Evolutionary conservation across 2,329 filamentous ascomycete species (phyloP), one percentile per base, ranked within the genome.

Genomic region (Colletotrichum tofieldiae): DNA sequence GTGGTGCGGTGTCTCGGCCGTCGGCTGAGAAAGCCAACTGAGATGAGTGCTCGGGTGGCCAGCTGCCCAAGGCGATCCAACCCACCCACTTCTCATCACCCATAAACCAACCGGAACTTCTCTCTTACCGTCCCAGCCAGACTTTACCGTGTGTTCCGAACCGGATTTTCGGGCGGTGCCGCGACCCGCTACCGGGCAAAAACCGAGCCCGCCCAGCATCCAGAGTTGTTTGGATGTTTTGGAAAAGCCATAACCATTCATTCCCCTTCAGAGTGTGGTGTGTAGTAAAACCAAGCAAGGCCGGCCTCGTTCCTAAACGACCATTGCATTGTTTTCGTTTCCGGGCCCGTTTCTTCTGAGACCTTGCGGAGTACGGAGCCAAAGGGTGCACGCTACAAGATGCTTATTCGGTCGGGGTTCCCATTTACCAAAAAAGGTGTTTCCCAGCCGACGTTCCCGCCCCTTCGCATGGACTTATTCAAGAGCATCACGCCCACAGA

Each of bases 311-410:
- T 23, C 39, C 52, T n/a, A 54, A 62, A 58, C 51, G n/a, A 59
- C 65, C 2, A 37, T 68, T 52, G 64, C 69, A 52, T 68, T 72
- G 58, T 63, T 45, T 14, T 63, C 37, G 55, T 61, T 71, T 66
- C 49, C 65, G 55, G 39, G 39, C 29, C 65, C 63, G 49, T 61
- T 71, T 62, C 56, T 71, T 62, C 63, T 65, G 67, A 66, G 55
- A 71, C 37, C 35, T 18, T 43, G 35, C 37, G n/a, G 55, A n/a
- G 37, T 37, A 43, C 11, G 41, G 35, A 29, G 20, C 54, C 23
- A 51, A 51, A 29, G 8, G 43, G 52, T 16, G 60, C 45, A 23
- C n/a, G 52, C n/a, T 37, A 18, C 18, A 59, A 43, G 16, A 43
- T 35, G 20, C 62, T 32, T 58, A 3, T 20, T 43, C 18, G 54